Percentiles rank a stretch among this genome's conserved stretches.
phyloP scores from a whole-genome alignment of 306 rosid genomes.

The Notholithocarpus densiflorus region DNA sequence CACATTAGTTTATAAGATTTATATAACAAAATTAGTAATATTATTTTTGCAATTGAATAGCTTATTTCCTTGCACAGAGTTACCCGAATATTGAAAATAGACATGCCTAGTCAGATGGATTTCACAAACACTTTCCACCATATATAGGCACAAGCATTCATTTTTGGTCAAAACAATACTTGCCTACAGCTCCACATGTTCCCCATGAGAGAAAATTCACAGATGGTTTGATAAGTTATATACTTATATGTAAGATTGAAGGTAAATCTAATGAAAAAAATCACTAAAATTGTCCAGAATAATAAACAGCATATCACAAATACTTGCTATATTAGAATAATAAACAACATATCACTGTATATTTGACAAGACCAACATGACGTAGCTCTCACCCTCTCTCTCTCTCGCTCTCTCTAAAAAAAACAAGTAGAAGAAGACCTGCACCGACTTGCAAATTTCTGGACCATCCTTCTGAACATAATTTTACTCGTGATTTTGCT shows the following conservation, averaged over 20 bases:
- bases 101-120: too few species aligned
- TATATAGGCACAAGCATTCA: too few species aligned
- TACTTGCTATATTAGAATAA: conserved; percentile 19
- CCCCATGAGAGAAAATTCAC: too few species aligned
- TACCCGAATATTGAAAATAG: background rate
- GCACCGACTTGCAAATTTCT: background rate
- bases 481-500: background rate
- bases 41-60: background rate
- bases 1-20: too few species aligned
- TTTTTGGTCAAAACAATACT: too few species aligned
- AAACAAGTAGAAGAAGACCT: background rate
- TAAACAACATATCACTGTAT: conserved; percentile 25
- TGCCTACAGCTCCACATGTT: too few species aligned
- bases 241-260: too few species aligned
- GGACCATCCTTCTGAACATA: conserved; percentile 16
- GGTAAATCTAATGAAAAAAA: background rate
- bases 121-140: too few species aligned
- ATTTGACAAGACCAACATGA: conserved; percentile 31
- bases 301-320: conserved; percentile 22
- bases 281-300: background rate
- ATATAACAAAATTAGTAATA: too few species aligned
- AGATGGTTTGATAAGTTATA: too few species aligned
- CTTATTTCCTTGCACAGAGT: background rate
- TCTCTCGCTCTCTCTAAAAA: conserved; percentile 3
- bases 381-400: conserved; percentile 12